Evolutionary conservation across 2,329 filamentous ascomycete species (phyloP).

Genomic region (Helotiales sp.): DNA sequence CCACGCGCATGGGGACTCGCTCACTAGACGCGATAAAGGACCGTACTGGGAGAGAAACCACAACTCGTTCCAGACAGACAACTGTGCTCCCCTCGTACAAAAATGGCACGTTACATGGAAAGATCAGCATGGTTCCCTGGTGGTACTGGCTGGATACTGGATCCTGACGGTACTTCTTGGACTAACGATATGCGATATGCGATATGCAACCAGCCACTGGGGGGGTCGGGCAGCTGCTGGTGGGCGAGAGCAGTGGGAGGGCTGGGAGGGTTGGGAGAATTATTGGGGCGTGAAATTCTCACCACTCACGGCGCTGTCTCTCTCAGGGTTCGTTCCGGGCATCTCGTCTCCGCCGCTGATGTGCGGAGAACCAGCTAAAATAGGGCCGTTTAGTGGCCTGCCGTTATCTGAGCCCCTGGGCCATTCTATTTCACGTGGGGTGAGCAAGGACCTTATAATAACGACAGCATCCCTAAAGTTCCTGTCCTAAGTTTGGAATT

Average conservation of each 20-base stretch:
- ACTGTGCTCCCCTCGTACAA: constrained; percentile 2
- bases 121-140: constrained; percentile 23
- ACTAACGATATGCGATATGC: constrained; percentile 25
- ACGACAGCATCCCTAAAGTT: neutral
- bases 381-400: constrained; percentile 10
- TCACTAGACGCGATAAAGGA: neutral
- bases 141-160: neutral
- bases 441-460: neutral
- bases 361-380: constrained; percentile 20
- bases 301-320: constrained; percentile 11
- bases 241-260: neutral
- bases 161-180: neutral
- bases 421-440: neutral
- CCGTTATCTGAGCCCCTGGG: constrained; percentile 9
- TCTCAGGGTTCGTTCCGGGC: constrained; percentile 12
- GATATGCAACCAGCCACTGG: constrained; percentile 35
- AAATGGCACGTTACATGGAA: constrained; percentile 37
- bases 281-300: constrained; percentile 4
- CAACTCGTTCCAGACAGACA: constrained; percentile 8
- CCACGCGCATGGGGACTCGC: neutral
- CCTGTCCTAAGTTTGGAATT: neutral
- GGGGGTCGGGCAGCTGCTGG: neutral
- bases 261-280: neutral
- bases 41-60: neutral
- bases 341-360: constrained; percentile 8